Evolutionary conservation across 2,329 filamentous ascomycete species (phyloP), one percentile per base, ranked within the genome.

Genomic region (Whalleya microplaca): DNA sequence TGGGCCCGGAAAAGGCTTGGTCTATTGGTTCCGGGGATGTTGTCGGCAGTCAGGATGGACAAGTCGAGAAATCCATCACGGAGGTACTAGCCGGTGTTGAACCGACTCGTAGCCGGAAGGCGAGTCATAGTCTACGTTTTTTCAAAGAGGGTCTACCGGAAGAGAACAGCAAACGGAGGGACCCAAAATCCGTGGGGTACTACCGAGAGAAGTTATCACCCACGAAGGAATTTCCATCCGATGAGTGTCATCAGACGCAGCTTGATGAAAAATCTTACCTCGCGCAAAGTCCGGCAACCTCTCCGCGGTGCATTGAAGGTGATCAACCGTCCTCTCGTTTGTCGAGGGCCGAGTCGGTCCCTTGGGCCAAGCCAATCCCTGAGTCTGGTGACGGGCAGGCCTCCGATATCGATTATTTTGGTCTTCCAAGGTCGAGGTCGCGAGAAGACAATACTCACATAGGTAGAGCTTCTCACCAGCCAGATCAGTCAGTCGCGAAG

Each of bases 81-180:
- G 84, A 87, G 60, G 83, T 82, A 23, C 77, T 87, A 67, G 79
- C 83, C 18, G 84, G 84, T 2, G 75, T 82, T n/a, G 85, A 87
- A 64, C 84, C 78, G 42, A 86, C 82, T 45, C 82, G 86, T 51
- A 90, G 85, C 66, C 82, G 86, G 63, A 89, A 88, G 71, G 82
- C 86, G 41, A 88, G 85, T 65, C 85, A 88, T 70, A 87, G 84
- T 62, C 74, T 89, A 55, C 79, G 86, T 1, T 86, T 88, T 65
- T 89, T 89, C 76, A 86, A 84, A 59, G 85, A 88, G 70, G 85
- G 84, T 32, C 73, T 87, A 18, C 84, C 84, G 2, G 82, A 86
- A 51, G 84, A 87, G 44, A 82, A 82, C 66, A 68, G 72, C 42
- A 83, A 81, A 64, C 82, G 79, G 63, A 82, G 77, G 62, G 85